These are phyloP conservation scores for Tephrocybe sp. DNA, from an alignment of 768 basidiomycete species.

Conservation along the genomic window DNA sequence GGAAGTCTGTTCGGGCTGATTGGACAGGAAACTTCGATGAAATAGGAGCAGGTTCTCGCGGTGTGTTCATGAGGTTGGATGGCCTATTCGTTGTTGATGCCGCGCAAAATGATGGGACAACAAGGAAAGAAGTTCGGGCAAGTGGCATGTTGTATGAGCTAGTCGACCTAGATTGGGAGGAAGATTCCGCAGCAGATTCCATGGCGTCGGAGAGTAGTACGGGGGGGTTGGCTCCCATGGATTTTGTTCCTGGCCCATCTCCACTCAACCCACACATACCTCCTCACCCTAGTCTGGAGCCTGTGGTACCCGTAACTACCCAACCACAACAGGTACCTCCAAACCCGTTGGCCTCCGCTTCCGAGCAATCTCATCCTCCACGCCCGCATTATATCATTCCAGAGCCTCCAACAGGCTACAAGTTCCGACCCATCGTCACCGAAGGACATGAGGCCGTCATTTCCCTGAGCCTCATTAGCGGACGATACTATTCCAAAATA, in stretches of 20 bases:
- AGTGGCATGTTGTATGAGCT: conserved; percentile 78
- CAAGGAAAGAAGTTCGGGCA: conserved; percentile 62
- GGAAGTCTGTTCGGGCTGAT: conserved; percentile 28
- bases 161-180: conserved; percentile 73
- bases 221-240: conserved; percentile 3
- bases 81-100: conserved; percentile 65
- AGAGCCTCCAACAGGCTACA: conserved; percentile 62
- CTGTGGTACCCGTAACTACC: conserved; percentile 6
- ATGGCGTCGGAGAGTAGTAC: background rate
- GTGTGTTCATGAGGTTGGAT: conserved; percentile 72
- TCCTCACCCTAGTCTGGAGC: conserved; percentile 26
- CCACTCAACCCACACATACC: conserved; percentile 30
- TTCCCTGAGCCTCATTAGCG: conserved; percentile 70
- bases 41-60: conserved; percentile 58
- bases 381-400: conserved; percentile 47
- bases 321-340: conserved; percentile 8
- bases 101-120: conserved; percentile 36
- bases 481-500: conserved; percentile 79
- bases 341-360: conserved; percentile 5
- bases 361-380: conserved; percentile 22
- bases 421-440: conserved; percentile 66
- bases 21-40: conserved; percentile 28
- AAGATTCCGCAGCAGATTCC: conserved; percentile 13
- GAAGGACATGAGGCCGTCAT: conserved; percentile 64
- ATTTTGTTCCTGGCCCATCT: conserved; percentile 25